Conservation (phyloP, 2,329 filamentous ascomycete genomes). For the Fusarium sp. region DNA sequence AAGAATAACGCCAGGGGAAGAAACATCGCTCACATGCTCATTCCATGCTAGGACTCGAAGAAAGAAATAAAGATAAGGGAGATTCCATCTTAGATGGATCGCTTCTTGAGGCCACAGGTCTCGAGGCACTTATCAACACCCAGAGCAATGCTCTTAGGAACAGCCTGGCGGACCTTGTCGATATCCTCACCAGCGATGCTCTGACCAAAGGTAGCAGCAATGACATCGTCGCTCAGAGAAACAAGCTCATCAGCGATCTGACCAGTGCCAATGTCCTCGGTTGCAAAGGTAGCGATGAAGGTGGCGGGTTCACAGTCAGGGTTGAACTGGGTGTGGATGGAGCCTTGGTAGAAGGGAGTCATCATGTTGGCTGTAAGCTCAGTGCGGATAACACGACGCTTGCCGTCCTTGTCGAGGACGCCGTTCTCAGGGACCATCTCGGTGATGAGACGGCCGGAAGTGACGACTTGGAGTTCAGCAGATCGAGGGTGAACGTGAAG, state of each 20-base stretch:
- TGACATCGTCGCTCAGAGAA: slow-evolving; percentile 54
- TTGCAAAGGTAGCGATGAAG: slow-evolving; percentile 60
- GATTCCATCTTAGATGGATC: slow-evolving; percentile 40
- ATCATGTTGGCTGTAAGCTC: slow-evolving; percentile 56
- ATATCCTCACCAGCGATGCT: slow-evolving; percentile 57
- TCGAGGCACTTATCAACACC: slow-evolving; percentile 62
- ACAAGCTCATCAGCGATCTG: slow-evolving; percentile 62
- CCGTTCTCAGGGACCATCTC: slow-evolving; percentile 65
- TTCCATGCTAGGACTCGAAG: not conserved
- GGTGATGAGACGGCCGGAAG: slow-evolving; percentile 57
- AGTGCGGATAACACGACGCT: slow-evolving; percentile 54
- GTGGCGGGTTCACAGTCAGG: slow-evolving; percentile 60
- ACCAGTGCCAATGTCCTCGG: slow-evolving; percentile 62
- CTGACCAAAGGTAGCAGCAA: slow-evolving; percentile 58
- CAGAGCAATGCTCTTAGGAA: slow-evolving; percentile 59
- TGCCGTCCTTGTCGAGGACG: slow-evolving; percentile 48
- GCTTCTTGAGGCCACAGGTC: slow-evolving; percentile 50
- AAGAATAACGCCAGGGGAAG: slow-evolving; percentile 11
- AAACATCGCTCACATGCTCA: not conserved
- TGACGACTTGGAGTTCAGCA: slow-evolving; percentile 62
- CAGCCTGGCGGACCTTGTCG: slow-evolving; percentile 51
- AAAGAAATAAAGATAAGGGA: not conserved
- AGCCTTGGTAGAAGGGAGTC: slow-evolving; percentile 64
- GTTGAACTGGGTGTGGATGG: slow-evolving; percentile 66
- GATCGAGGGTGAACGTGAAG: slow-evolving; percentile 65